These are phyloP conservation scores for Leccinum subspadiceum DNA, from an alignment of 1,284 basidiomycete genomes.

Conservation along the genomic window DNA sequence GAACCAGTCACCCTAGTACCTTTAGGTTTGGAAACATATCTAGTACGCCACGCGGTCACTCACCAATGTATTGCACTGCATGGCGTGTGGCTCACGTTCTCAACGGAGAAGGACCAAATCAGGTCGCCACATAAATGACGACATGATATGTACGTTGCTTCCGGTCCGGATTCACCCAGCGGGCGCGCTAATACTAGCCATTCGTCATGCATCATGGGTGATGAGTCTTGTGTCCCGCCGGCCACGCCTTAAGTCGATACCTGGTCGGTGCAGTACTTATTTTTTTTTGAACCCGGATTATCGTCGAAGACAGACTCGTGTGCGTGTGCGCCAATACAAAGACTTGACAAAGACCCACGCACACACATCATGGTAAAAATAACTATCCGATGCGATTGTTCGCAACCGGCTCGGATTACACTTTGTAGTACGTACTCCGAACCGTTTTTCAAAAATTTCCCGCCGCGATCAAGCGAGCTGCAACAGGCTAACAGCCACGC, in stretches of 20 bases:
- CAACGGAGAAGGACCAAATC: neutral
- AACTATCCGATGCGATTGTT: too few relatives aligned
- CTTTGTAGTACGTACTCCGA: too few relatives aligned
- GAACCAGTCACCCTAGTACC: neutral
- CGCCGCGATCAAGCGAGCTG: too few relatives aligned
- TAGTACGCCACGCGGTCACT: neutral
- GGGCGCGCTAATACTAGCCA: neutral
- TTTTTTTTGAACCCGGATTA: neutral
- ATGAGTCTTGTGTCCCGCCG: neutral
- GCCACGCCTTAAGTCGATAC: neutral
- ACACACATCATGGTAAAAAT: neutral
- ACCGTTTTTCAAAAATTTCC: too few relatives aligned
- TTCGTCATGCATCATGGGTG: too few relatives aligned
- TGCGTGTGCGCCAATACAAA: neutral
- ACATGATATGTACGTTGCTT: neutral
- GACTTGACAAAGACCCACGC: neutral
- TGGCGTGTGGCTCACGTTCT: slow-evolving; percentile 16
- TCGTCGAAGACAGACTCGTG: neutral
- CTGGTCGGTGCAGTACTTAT: neutral
- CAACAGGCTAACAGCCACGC: too few relatives aligned
- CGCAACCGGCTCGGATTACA: too few relatives aligned
- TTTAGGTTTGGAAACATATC: neutral
- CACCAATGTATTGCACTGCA: slow-evolving; percentile 5
- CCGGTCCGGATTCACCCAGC: neutral
- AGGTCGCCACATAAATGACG: neutral